A percentile compares a stretch with the other conserved stretches of the same genome.
Conservation (phyloP, 768 basidiomycete genomes). For the Amanita pseudoporphyria region DNA sequence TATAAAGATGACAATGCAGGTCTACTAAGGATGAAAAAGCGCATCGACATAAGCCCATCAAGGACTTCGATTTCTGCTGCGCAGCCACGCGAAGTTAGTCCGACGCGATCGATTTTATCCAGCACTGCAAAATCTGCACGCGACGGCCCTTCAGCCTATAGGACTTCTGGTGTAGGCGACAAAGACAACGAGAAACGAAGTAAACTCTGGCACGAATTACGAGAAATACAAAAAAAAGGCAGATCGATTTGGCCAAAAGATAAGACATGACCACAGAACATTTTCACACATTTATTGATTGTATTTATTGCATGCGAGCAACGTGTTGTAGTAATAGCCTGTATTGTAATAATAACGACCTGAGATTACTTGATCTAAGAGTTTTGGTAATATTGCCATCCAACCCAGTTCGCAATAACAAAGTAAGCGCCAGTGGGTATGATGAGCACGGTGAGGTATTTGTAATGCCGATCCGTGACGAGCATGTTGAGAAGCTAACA, state of each 20-base stretch:
- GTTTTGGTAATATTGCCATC: slow-evolving; percentile 95
- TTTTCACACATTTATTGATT: slow-evolving; percentile 10
- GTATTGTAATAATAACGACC: background rate
- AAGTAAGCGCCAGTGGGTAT: slow-evolving; percentile 81
- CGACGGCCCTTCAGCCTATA: slow-evolving; percentile 12
- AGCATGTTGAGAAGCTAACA: slow-evolving; percentile 54
- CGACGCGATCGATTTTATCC: slow-evolving; percentile 4
- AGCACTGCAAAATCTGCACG: background rate
- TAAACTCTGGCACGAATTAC: slow-evolving; percentile 47
- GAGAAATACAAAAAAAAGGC: slow-evolving; percentile 37
- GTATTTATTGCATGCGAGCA: slow-evolving; percentile 10
- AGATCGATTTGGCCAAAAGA: slow-evolving; percentile 34
- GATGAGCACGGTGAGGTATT: slow-evolving; percentile 72
- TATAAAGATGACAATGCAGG: background rate
- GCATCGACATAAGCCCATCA: slow-evolving; percentile 12
- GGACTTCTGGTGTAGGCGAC: slow-evolving; percentile 19
- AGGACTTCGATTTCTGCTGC: slow-evolving; percentile 4
- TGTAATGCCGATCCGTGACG: slow-evolving; percentile 77
- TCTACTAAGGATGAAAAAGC: background rate
- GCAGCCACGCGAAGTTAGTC: slow-evolving; percentile 3
- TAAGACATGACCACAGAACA: background rate
- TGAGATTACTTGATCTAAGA: slow-evolving; percentile 37
- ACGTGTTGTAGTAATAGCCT: background rate
- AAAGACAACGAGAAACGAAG: slow-evolving; percentile 29
- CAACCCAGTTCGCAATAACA: slow-evolving; percentile 97